These are phyloP conservation scores for Staphylotrichum tortipilum DNA, from an alignment of 495 filamentous ascomycete genomes.

Conservation along the genomic window DNA sequence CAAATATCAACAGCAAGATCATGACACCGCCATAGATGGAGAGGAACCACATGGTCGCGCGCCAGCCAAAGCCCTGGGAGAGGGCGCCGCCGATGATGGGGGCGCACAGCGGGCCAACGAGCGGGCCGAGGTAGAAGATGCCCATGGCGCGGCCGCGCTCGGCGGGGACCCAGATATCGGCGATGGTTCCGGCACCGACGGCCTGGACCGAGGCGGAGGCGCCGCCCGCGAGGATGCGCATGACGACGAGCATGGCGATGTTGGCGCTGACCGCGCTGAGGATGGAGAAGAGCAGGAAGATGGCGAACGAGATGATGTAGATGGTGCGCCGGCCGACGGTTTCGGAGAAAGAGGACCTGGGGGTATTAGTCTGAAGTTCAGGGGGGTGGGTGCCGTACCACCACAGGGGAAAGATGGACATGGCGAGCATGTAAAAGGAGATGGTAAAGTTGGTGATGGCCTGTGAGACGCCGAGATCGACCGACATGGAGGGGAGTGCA, in stretches of 20 bases:
- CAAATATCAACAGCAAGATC: slow-evolving; percentile 54
- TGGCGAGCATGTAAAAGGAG: slow-evolving; percentile 80
- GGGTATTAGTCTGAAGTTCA: neutral
- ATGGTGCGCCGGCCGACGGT: slow-evolving; percentile 73
- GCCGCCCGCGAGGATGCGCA: slow-evolving; percentile 75
- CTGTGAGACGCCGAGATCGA: slow-evolving; percentile 54
- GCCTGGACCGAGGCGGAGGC: slow-evolving; percentile 83
- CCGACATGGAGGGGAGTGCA: slow-evolving; percentile 59
- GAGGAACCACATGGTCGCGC: slow-evolving; percentile 82
- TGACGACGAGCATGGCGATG: slow-evolving; percentile 77
- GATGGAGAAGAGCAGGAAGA: slow-evolving; percentile 72
- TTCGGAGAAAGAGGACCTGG: slow-evolving; percentile 71
- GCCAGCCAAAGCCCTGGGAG: slow-evolving; percentile 64
- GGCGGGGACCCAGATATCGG: slow-evolving; percentile 78
- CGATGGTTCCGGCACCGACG: slow-evolving; percentile 86
- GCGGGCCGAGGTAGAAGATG: slow-evolving; percentile 81
- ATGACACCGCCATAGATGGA: slow-evolving; percentile 63
- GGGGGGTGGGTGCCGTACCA: slow-evolving; percentile 41
- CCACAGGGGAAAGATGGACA: slow-evolving; percentile 90
- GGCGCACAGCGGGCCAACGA: slow-evolving; percentile 74
- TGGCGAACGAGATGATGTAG: slow-evolving; percentile 70
- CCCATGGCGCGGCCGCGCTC: slow-evolving; percentile 87
- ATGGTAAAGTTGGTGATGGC: slow-evolving; percentile 76
- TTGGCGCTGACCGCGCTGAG: slow-evolving; percentile 63
- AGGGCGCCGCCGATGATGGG: slow-evolving; percentile 83